Percentiles rank a stretch among this genome's conserved stretches.
phyloP scores from a whole-genome alignment of 768 basidiomycete species.

The Pholiota molesta region DNA sequence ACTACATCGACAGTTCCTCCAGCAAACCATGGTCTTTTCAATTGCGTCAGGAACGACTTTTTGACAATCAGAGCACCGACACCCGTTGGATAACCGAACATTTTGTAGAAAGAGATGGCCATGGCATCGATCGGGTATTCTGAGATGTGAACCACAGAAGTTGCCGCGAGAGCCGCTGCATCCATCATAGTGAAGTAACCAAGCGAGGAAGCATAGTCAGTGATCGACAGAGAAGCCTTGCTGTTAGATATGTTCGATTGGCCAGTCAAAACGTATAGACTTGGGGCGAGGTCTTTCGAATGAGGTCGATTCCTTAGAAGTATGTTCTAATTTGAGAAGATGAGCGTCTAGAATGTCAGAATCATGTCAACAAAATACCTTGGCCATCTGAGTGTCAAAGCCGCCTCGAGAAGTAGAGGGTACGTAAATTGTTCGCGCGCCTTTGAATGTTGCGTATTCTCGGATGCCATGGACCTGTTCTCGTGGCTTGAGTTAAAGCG shows the following conservation, averaged over 20 bases:
- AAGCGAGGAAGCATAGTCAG: conserved; percentile 63
- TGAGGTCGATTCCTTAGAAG: conserved; percentile 53
- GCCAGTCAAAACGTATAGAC: conserved; percentile 75
- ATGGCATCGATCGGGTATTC: conserved; percentile 78
- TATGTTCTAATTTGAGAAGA: conserved; percentile 44
- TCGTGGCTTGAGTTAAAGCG: background rate
- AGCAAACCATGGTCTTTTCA: conserved; percentile 82
- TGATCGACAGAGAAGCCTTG: conserved; percentile 68
- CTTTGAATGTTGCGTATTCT: conserved; percentile 61
- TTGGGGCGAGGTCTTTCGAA: conserved; percentile 46
- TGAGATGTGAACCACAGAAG: conserved; percentile 65
- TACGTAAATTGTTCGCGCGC: conserved; percentile 66
- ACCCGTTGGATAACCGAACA: conserved; percentile 88
- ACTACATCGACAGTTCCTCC: conserved; percentile 84
- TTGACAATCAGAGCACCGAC: conserved; percentile 80
- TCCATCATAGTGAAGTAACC: conserved; percentile 82
- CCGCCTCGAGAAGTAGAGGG: conserved; percentile 66
- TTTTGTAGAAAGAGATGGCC: conserved; percentile 87
- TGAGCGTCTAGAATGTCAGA: conserved; percentile 27
- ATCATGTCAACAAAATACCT: conserved; percentile 42
- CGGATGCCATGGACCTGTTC: conserved; percentile 71
- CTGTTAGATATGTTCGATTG: conserved; percentile 84
- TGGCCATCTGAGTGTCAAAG: conserved; percentile 56
- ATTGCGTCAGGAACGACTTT: conserved; percentile 60
- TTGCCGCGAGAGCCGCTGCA: conserved; percentile 79